Evolutionary conservation across 1,139 yeast genomes (phyloP), one percentile per base, ranked within the genome.

Genomic region (Diutina pseudorugosa): DNA sequence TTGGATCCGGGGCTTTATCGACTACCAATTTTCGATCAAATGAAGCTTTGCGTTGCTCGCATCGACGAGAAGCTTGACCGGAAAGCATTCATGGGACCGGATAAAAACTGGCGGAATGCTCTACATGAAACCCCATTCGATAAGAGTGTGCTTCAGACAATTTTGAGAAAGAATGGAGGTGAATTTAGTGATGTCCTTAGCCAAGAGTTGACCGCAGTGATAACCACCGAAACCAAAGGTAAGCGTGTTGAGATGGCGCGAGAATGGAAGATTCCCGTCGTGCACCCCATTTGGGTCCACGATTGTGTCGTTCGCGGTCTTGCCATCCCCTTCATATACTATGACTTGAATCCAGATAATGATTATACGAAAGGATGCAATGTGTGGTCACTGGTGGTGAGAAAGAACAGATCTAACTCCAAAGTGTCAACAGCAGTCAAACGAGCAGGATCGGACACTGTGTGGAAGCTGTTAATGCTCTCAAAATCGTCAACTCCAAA

Each of bases 271-370:
- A 77, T 82, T 2, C 85, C 87, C 0, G 76, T 82, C 1, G 79
- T 88, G 2, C 90, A 85, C 62, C 93, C 94, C 0, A 67, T 78
- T 52, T 90, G 95, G 94, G 65, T 90, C 2, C 60, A 75, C 20
- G 88, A 87, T 62, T 79, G 87, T 50, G 62, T 80, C 3, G 68
- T 72, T 49, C 69, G 95, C 56, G 79, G 77, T 3, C 89, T 88
- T 0, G 71, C 80, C 2, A 63, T 88, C 51, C 77, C 76, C 30
- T 71, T 70, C 51, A 67, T 69, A 21, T 73, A 74, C 53, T 81
- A 77, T 59, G 75, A 58, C 16, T 57, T 71, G 23, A 59, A 57
- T 8, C 58, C 62, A 2, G 41, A 21, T 56, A 65, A 52, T 66
- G 75, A 23, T 30, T 84, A 84, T 12, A 57, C 60, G 23, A 72